Evolutionary conservation across 805 yeast genomes (phyloP).

Genomic region (Wickerhamomyces rabaulensis): DNA sequence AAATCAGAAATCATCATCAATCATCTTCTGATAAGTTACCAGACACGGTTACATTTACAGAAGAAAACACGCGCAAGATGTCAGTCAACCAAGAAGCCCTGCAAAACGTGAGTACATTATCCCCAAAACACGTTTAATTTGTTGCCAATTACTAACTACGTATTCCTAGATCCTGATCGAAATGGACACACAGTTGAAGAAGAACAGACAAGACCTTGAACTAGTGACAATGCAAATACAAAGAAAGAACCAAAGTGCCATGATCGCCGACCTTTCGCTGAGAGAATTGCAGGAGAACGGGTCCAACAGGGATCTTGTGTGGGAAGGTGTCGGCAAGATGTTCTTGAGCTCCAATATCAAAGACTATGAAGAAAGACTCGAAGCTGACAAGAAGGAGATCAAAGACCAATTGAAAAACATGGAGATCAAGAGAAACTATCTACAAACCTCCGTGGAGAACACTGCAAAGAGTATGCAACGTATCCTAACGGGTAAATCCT

Average conservation of each 20-base stretch:
- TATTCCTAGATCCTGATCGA: conserved; percentile 47
- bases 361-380: conserved; percentile 44
- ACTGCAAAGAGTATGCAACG: conserved; percentile 60
- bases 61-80: conserved; percentile 25
- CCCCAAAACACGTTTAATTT: neutral
- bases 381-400: conserved; percentile 46
- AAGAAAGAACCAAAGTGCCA: conserved; percentile 10
- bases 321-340: conserved; percentile 84
- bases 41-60: too few relatives aligned
- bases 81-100: conserved; percentile 42
- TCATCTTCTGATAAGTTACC: too few relatives aligned
- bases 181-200: conserved; percentile 59
- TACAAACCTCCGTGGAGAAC: conserved; percentile 72
- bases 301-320: conserved; percentile 45
- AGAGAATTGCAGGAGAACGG: conserved; percentile 41
- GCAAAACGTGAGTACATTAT: conserved; percentile 29
- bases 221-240: conserved; percentile 42
- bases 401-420: conserved; percentile 57
- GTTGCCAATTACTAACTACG: neutral
- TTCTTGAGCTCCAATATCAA: conserved; percentile 43
- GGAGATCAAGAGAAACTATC: conserved; percentile 63
- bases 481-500: conserved; percentile 18
- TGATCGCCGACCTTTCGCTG: conserved; percentile 34
- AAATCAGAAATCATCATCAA: neutral
- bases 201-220: conserved; percentile 54